Evolutionary conservation across 805 yeast species (phyloP).

Genomic region (Candida nitratophila): DNA sequence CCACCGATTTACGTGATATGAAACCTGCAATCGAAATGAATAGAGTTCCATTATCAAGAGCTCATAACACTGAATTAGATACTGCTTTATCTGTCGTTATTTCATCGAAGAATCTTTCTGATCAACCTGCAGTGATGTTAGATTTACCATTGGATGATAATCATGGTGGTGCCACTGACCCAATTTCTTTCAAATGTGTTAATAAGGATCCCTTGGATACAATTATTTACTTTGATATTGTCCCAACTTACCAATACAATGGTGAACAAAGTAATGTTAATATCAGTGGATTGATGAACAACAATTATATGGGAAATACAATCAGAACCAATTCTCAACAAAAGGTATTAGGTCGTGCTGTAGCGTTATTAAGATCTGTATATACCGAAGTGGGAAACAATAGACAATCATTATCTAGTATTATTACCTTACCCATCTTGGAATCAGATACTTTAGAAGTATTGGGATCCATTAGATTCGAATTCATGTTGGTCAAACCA

Average conservation of each 20-base stretch:
- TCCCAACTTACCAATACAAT: constrained; percentile 72
- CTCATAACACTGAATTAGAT: constrained; percentile 77
- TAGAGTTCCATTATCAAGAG: constrained; percentile 67
- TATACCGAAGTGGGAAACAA: constrained; percentile 63
- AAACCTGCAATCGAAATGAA: constrained; percentile 60
- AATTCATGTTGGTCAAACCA: constrained; percentile 62
- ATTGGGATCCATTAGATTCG: constrained; percentile 73
- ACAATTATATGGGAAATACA: constrained; percentile 11
- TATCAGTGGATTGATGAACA: constrained; percentile 5
- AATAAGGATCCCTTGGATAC: constrained; percentile 44
- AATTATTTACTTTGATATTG: constrained; percentile 70
- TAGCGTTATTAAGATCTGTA: constrained; percentile 57
- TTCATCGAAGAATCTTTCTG: constrained; percentile 33
- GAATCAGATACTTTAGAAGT: constrained; percentile 66
- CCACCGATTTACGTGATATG: constrained; percentile 65
- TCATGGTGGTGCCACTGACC: constrained; percentile 60
- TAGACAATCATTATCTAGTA: constrained; percentile 58
- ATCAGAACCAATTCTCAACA: constrained; percentile 15
- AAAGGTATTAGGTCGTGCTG: constrained; percentile 73
- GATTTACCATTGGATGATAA: constrained; percentile 84
- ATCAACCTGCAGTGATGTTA: constrained; percentile 48
- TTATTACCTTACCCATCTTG: constrained; percentile 67
- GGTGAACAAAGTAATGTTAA: constrained; percentile 8
- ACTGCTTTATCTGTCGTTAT: constrained; percentile 78
- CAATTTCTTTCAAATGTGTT: constrained; percentile 62